Base-by-base conservation (phyloP, 495 filamentous ascomycete genomes). In the Penicillium malachiteum region DNA sequence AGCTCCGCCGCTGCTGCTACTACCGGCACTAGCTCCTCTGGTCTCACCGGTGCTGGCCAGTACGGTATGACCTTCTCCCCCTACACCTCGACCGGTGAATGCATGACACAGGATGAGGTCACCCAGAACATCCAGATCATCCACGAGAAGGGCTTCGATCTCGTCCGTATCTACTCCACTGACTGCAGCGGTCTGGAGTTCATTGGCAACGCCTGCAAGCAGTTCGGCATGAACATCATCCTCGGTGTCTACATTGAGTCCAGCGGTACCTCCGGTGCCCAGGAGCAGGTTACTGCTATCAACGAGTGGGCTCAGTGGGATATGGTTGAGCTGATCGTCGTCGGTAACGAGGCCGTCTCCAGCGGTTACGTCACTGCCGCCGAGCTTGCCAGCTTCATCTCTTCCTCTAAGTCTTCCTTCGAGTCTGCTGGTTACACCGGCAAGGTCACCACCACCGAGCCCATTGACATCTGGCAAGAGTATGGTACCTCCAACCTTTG, bases 41-140 rank as follows among this genome's bases (percentile, higher is more conserved):
- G 54, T 49, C 34, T 56, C 44, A 59, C 54, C 51, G 51, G 62
- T 51, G 17, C 53, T 41, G 60, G 57, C 50, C 7, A 85, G 67
- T 96, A 89, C 86, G 89, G 87, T 77, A 91, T 97, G 67, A 90
- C 94, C 60, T 97, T 96, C 83, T 91, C 90, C 39, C 90, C 92
- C 16, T 97, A 92, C 78, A 76, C 77, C 64, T 50, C 57, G 56
- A 56, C 56, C 50, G 77, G 85, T 63, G 60, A 66, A 13, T 97
- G 93, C 87, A 92, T 90, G 85, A 57, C 63, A 65, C 71, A 79
- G 53, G 39, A 51, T 38, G 72, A 84, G 50, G 84, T 97, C 65
- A 50, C 71, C 52, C 49, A 58, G 41, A 90, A 96, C 64, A 81
- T 97, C 60, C 72, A 78, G 47, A 57, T 69, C 52, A 95, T 97